These are phyloP conservation scores for Starmerella bombi DNA, from an alignment of 805 yeast genomes.

Conservation along the genomic window DNA sequence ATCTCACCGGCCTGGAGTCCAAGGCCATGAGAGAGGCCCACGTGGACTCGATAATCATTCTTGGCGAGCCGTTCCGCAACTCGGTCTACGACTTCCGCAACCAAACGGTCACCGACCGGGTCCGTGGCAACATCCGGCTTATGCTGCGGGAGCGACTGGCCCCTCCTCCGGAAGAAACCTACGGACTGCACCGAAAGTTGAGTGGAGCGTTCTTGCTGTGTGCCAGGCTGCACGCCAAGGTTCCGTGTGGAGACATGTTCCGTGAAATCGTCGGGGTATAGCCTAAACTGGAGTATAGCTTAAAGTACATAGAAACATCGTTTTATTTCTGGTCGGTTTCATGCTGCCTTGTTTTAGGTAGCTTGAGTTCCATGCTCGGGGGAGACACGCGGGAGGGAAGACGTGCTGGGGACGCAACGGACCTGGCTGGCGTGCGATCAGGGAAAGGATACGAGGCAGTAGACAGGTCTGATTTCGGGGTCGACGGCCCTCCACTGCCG, in stretches of 20 bases:
- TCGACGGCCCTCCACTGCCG: too few relatives aligned
- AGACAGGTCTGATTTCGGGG: too few relatives aligned
- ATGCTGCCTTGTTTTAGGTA: too few relatives aligned
- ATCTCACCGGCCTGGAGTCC: slow-evolving; percentile 81
- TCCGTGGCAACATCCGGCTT: slow-evolving; percentile 69
- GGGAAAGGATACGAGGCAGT: too few relatives aligned
- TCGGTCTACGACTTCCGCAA: slow-evolving; percentile 52
- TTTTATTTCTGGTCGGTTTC: too few relatives aligned
- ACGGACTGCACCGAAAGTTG: slow-evolving; percentile 86
- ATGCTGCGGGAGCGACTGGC: slow-evolving; percentile 86
- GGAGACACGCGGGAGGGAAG: too few relatives aligned
- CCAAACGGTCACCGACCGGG: slow-evolving; percentile 91
- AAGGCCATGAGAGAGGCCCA: slow-evolving; percentile 83
- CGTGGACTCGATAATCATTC: slow-evolving; percentile 72
- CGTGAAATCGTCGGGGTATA: slow-evolving; percentile 67
- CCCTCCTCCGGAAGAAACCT: slow-evolving; percentile 98
- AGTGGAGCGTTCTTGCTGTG: slow-evolving; percentile 89
- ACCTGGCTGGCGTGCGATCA: too few relatives aligned
- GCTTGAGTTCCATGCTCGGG: too few relatives aligned
- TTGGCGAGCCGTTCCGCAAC: slow-evolving; percentile 81
- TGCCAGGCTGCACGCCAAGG: slow-evolving; percentile 68
- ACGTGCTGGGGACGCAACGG: too few relatives aligned
- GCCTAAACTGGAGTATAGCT: too few relatives aligned
- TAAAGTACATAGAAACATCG: too few relatives aligned
- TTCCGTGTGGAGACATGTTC: slow-evolving; percentile 69